Conservation (phyloP, 2,329 filamentous ascomycete species). For the Trichophaea hybrida region DNA sequence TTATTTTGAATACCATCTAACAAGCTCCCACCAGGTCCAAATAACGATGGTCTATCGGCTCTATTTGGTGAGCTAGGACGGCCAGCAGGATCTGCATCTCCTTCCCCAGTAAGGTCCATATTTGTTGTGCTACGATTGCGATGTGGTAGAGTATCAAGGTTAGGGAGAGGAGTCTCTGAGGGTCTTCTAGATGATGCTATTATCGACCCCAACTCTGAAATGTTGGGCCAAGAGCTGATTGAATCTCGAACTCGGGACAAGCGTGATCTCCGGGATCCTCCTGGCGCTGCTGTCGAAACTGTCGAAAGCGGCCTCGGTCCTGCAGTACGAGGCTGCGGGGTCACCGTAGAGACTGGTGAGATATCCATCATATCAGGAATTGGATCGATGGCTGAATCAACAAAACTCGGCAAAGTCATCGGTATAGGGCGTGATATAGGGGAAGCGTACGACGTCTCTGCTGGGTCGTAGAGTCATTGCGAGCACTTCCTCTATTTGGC, state of each 20-base stretch:
- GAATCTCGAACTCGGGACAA: slow-evolving; percentile 24
- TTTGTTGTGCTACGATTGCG: slow-evolving; percentile 9
- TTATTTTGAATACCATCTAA: slow-evolving; percentile 19
- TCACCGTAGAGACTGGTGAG: slow-evolving; percentile 19
- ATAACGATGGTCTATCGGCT: slow-evolving; percentile 7
- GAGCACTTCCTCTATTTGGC: slow-evolving; percentile 12
- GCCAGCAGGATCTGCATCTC: slow-evolving; percentile 1
- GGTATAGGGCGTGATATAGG: slow-evolving; percentile 9
- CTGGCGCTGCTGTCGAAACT: neutral
- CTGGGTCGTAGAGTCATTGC: slow-evolving; percentile 10
- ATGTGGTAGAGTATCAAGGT: neutral
- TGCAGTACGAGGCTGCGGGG: slow-evolving; percentile 4
- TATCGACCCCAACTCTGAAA: slow-evolving; percentile 14
- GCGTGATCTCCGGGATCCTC: slow-evolving; percentile 15
- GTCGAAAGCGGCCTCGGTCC: neutral
- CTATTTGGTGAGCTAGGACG: neutral
- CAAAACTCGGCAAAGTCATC: neutral
- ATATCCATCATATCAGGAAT: slow-evolving; percentile 22
- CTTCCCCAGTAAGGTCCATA: slow-evolving; percentile 15
- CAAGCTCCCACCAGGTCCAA: slow-evolving; percentile 12
- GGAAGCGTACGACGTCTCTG: slow-evolving; percentile 8
- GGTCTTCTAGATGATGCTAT: slow-evolving; percentile 12
- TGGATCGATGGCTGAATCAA: neutral
- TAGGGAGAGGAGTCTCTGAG: slow-evolving; percentile 6
- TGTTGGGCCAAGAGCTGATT: slow-evolving; percentile 19